These are phyloP conservation scores for Spiraea crenata DNA, from an alignment of 331 rosid species.

Conservation along the genomic window DNA sequence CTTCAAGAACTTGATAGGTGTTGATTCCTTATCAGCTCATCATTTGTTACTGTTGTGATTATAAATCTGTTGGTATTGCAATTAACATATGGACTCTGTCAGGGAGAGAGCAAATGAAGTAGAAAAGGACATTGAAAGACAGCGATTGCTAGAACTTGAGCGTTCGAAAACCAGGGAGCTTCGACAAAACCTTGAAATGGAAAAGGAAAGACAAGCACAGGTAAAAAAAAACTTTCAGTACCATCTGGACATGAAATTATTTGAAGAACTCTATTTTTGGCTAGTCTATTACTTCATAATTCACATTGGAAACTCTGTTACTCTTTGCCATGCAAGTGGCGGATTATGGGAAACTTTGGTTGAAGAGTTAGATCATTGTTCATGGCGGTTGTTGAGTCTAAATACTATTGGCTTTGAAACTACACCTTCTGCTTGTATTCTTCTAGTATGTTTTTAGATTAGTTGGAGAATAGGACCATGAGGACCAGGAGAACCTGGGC, in stretches of 20 bases:
- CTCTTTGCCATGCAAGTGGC: not conserved
- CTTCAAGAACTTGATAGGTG: constrained; percentile 90
- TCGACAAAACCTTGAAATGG: constrained; percentile 85
- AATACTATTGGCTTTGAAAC: not conserved
- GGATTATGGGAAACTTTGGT: not conserved
- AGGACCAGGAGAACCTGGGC: not conserved
- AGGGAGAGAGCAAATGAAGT: constrained; percentile 77
- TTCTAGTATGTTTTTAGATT: not conserved
- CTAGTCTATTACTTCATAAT: not conserved
- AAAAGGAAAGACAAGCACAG: constrained; percentile 94
- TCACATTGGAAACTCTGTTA: not conserved
- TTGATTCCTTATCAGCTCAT: constrained; percentile 20
- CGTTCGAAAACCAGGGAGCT: constrained; percentile 89
- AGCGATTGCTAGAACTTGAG: constrained; percentile 73
- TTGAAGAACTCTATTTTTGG: not conserved
- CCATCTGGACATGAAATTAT: not conserved
- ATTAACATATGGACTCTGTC: constrained; percentile 27
- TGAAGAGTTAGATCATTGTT: not conserved
- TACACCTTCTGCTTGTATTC: not conserved
- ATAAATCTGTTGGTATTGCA: not conserved
- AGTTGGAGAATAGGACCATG: constrained; percentile 7
- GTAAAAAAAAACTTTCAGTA: constrained; percentile 31
- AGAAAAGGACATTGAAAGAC: constrained; percentile 88
- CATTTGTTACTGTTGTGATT: constrained; percentile 23
- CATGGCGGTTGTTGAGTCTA: not conserved